Evolutionary conservation across 768 basidiomycete species (phyloP).

Genomic region (Kwoniella europaea): DNA sequence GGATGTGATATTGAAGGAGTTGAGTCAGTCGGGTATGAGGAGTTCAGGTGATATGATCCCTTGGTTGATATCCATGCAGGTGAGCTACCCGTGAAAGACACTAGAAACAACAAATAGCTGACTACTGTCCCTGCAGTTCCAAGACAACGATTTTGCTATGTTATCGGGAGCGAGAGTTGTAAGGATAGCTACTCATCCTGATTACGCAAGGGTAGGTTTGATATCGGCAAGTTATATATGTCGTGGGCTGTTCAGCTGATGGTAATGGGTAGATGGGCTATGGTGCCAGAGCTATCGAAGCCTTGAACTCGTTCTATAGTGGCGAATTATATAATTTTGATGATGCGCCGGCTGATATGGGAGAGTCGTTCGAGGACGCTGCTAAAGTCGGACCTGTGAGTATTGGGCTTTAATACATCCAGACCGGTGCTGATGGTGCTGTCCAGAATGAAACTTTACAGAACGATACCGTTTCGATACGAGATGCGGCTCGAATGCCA

Average conservation of each 20-base stretch:
- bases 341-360: constrained; percentile 65
- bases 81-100: constrained; percentile 30
- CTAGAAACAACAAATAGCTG: constrained; percentile 18
- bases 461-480: constrained; percentile 75
- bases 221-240: not conserved
- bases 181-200: constrained; percentile 92
- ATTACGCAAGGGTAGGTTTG: constrained; percentile 79
- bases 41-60: constrained; percentile 97
- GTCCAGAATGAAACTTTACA: constrained; percentile 66
- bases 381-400: constrained; percentile 52
- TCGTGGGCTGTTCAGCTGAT: not conserved
- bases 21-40: constrained; percentile 74
- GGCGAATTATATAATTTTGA: constrained; percentile 89
- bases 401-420: not conserved
- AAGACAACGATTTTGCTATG: constrained; percentile 89
- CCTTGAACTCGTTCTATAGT: constrained; percentile 85
- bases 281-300: constrained; percentile 83
- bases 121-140: constrained; percentile 67
- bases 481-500: constrained; percentile 79
- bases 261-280: constrained; percentile 83
- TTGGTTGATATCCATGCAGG: constrained; percentile 84
- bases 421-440: not conserved
- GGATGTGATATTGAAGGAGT: constrained; percentile 79
- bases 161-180: constrained; percentile 91
- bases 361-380: constrained; percentile 69